Evolutionary conservation across 208 protist species (phyloP).

Genomic region (Wallacemonas rigidus): DNA sequence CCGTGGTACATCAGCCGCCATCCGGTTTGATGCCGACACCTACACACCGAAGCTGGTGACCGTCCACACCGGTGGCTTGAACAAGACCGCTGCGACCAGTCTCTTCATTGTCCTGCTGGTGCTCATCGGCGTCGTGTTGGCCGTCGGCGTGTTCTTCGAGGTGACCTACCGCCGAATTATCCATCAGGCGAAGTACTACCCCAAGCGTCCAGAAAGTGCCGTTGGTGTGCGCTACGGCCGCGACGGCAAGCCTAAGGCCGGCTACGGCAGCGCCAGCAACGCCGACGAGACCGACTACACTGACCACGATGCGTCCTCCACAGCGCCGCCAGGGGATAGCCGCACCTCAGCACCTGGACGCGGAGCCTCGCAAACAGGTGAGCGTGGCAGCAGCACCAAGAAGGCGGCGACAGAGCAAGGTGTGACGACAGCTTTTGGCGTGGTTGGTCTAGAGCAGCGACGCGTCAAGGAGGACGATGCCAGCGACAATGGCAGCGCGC

Average conservation of each 20-base stretch:
- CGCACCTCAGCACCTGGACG: neutral
- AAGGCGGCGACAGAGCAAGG: conserved; percentile 12
- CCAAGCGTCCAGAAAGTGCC: conserved; percentile 51
- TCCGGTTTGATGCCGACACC: conserved; percentile 65
- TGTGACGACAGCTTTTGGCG: conserved; percentile 65
- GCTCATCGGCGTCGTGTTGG: conserved; percentile 52
- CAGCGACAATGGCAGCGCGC: conserved; percentile 19
- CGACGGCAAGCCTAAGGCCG: conserved; percentile 39
- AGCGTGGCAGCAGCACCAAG: neutral
- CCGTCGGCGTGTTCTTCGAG: conserved; percentile 63
- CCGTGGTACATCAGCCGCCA: conserved; percentile 49
- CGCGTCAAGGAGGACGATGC: conserved; percentile 38
- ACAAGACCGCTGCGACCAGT: conserved; percentile 45
- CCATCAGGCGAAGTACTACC: conserved; percentile 67
- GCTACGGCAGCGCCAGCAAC: conserved; percentile 9
- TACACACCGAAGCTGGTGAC: conserved; percentile 44
- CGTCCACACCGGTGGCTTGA: conserved; percentile 26
- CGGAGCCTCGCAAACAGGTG: neutral
- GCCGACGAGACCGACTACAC: conserved; percentile 14
- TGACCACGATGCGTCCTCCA: neutral
- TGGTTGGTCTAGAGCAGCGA: conserved; percentile 51
- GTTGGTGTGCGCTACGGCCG: conserved; percentile 63
- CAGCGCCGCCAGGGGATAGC: neutral
- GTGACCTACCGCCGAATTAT: conserved; percentile 70
- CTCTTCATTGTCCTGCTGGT: conserved; percentile 70